Evolutionary conservation across 805 yeast genomes (phyloP).

Genomic region (Kuraishia piskuri): DNA sequence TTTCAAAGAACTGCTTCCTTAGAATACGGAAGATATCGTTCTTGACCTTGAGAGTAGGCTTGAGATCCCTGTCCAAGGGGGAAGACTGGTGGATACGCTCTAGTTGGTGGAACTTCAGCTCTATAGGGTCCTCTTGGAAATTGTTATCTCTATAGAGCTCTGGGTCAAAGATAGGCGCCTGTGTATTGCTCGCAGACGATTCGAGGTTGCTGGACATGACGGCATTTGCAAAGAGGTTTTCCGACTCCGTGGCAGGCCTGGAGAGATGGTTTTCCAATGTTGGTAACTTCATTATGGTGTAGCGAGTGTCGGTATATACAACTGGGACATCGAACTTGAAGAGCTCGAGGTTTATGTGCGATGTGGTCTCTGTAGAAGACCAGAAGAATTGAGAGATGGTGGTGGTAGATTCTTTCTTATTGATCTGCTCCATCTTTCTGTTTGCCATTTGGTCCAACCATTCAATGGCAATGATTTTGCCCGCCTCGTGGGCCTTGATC

Average conservation of each 20-base stretch:
- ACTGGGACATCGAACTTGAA: conserved; percentile 66
- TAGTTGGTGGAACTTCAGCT: conserved; percentile 73
- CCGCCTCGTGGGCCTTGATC: conserved; percentile 57
- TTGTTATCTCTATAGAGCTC: conserved; percentile 36
- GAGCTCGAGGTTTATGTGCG: conserved; percentile 32
- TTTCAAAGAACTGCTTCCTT: conserved; percentile 75
- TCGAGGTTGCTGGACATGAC: conserved; percentile 2
- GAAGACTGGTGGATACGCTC: conserved; percentile 78
- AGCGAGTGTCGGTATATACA: conserved; percentile 53
- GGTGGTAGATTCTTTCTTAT: conserved; percentile 9
- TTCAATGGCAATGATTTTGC: conserved; percentile 47
- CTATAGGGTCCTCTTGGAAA: conserved; percentile 68
- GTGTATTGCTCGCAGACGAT: conserved; percentile 1
- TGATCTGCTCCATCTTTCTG: conserved; percentile 39
- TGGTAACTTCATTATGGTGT: conserved; percentile 22
- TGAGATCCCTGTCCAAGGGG: conserved; percentile 72
- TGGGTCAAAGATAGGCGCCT: conserved; percentile 49
- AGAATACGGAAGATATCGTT: conserved; percentile 65
- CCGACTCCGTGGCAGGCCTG: neutral
- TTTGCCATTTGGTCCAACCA: conserved; percentile 74
- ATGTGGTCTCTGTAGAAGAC: neutral
- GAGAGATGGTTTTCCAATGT: conserved; percentile 13
- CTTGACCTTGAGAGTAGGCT: conserved; percentile 79
- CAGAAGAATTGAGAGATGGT: conserved; percentile 6
- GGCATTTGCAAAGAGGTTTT: neutral